Conservation (phyloP, 768 basidiomycete genomes). For the Lactarius sp. region DNA sequence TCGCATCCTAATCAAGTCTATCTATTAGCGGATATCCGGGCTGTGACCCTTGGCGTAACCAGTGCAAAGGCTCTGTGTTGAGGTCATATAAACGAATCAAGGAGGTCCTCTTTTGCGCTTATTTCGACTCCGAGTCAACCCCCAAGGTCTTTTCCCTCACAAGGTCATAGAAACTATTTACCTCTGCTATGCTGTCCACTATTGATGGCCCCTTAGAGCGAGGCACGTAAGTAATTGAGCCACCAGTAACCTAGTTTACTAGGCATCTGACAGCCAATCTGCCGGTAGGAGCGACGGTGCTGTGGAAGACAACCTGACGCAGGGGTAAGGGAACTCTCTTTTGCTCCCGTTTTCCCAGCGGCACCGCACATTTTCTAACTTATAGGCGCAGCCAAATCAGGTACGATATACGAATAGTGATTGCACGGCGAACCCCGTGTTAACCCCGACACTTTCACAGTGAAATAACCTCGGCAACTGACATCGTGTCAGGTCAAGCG, state of each 20-base stretch:
- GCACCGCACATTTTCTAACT: neutral
- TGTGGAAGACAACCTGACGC: neutral
- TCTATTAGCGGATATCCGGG: too few relatives aligned
- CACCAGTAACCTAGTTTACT: neutral
- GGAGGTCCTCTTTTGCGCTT: too few relatives aligned
- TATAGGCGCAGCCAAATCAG: too few relatives aligned
- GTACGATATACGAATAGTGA: too few relatives aligned
- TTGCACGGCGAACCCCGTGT: too few relatives aligned
- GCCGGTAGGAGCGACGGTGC: neutral
- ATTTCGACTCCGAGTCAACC: too few relatives aligned
- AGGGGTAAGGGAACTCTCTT: neutral
- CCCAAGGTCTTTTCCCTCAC: too few relatives aligned
- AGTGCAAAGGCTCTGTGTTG: too few relatives aligned
- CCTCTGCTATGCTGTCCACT: neutral
- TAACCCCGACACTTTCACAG: neutral
- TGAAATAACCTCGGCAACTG: neutral
- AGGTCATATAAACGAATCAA: too few relatives aligned
- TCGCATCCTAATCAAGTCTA: too few relatives aligned
- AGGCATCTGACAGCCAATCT: neutral
- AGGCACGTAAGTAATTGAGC: neutral
- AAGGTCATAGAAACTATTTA: neutral
- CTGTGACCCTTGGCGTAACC: too few relatives aligned
- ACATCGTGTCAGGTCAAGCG: neutral
- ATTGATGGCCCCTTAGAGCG: neutral
- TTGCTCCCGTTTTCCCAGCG: too few relatives aligned